Evolutionary conservation across 2,329 filamentous ascomycete genomes (phyloP).

Genomic region (Sclerotinia nivalis): DNA sequence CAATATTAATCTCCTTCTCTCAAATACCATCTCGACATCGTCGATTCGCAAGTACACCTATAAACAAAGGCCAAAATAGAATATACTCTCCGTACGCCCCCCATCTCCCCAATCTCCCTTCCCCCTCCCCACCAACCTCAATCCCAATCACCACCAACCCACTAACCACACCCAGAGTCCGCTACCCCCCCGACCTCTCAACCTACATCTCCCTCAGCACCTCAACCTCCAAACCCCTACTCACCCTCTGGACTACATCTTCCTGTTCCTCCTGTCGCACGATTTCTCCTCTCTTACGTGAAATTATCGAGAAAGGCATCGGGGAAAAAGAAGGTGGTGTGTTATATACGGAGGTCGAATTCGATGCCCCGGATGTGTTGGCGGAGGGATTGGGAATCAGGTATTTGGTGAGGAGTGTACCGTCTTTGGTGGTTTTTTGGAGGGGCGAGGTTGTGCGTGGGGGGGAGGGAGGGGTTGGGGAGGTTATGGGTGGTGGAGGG

Average conservation of each 20-base stretch:
- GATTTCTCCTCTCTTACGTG: conserved; percentile 51
- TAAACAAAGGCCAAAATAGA: conserved; percentile 1
- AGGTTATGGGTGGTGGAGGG: not conserved
- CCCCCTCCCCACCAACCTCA: not conserved
- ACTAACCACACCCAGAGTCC: conserved; percentile 48
- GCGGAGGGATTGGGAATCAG: conserved; percentile 49
- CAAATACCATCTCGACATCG: not conserved
- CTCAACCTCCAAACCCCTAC: conserved; percentile 54
- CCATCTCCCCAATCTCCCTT: no score
- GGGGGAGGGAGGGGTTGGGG: conserved; percentile 39
- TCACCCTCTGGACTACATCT: conserved; percentile 61
- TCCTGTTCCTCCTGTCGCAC: conserved; percentile 57
- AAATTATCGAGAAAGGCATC: conserved; percentile 49
- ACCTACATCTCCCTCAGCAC: conserved; percentile 57
- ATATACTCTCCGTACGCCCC: conserved; percentile 4
- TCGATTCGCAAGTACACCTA: conserved; percentile 1
- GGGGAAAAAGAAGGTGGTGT: conserved; percentile 59
- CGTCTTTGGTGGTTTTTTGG: conserved; percentile 56
- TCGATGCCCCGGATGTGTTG: conserved; percentile 60
- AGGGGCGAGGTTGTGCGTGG: conserved; percentile 6
- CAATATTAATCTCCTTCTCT: not conserved
- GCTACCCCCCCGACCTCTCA: conserved; percentile 54
- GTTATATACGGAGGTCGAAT: conserved; percentile 55
- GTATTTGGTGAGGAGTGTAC: conserved; percentile 60
- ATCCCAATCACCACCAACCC: not conserved